Conservation (phyloP, 2,329 filamentous ascomycete species). For the Chrysoporthe austroafricana region DNA sequence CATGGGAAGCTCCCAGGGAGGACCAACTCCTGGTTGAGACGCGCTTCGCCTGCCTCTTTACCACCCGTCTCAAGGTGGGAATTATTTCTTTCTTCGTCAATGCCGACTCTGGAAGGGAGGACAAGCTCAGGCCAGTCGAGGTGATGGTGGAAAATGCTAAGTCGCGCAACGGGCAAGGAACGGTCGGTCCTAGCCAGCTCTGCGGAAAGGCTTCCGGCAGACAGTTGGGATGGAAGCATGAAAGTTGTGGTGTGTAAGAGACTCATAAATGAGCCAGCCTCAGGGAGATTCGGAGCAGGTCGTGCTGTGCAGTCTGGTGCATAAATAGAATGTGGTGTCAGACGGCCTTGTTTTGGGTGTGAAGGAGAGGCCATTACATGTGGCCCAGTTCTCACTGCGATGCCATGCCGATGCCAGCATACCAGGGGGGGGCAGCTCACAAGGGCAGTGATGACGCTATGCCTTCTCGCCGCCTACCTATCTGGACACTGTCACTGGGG, state of each 20-base stretch:
- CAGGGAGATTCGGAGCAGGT: background rate
- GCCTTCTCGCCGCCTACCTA: background rate
- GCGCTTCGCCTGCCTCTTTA: slow-evolving; percentile 24
- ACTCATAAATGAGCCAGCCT: slow-evolving; percentile 3
- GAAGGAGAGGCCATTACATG: slow-evolving; percentile 10
- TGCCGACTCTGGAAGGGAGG: slow-evolving; percentile 13
- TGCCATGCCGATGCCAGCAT: background rate
- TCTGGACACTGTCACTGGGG: background rate
- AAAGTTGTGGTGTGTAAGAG: background rate
- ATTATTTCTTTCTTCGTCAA: slow-evolving; percentile 6
- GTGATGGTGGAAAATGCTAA: background rate
- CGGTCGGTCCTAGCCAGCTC: background rate
- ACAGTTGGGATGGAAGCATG: slow-evolving; percentile 3
- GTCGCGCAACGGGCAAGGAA: background rate
- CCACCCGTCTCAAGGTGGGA: slow-evolving; percentile 23
- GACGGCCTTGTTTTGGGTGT: background rate
- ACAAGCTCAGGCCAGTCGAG: background rate
- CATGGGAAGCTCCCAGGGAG: slow-evolving; percentile 22
- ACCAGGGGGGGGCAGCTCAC: background rate
- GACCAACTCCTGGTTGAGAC: slow-evolving; percentile 28
- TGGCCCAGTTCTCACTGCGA: slow-evolving; percentile 12
- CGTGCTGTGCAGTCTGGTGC: background rate
- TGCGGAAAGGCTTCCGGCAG: background rate
- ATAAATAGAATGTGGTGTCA: slow-evolving; percentile 16
- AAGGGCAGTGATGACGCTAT: slow-evolving; percentile 7